A percentile compares a stretch with the other conserved stretches of the same genome.
Evolutionary conservation across 805 yeast species (phyloP).

Genomic region (Myxozyma monticola): DNA sequence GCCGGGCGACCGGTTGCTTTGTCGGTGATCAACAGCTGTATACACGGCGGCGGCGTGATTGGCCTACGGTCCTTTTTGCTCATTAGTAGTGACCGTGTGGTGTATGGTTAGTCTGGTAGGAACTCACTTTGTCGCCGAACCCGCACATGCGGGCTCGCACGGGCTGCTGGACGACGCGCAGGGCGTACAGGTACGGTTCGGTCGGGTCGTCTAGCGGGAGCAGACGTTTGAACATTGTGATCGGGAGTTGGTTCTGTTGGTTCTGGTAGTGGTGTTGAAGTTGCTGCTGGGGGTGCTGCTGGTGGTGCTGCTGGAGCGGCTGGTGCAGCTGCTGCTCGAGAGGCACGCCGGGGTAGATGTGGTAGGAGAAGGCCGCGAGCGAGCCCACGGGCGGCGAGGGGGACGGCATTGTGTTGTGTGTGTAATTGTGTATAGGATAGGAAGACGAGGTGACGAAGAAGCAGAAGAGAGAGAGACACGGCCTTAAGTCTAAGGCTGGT

Average conservation of each 20-base stretch:
- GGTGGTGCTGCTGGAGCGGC: conserved; percentile 4
- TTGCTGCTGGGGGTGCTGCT: conserved; percentile 1
- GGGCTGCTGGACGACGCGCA: conserved; percentile 47
- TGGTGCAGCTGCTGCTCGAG: background rate
- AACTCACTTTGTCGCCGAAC: conserved; percentile 44
- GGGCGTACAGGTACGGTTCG: conserved; percentile 31
- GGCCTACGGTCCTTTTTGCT: conserved; percentile 35
- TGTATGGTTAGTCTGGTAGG: background rate
- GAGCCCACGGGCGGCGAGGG: conserved; percentile 1
- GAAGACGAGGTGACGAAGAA: too few relatives aligned
- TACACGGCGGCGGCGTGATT: conserved; percentile 39
- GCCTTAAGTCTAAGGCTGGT: too few relatives aligned
- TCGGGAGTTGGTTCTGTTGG: conserved; percentile 11
- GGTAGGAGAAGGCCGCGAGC: background rate
- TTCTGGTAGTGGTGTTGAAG: conserved; percentile 3
- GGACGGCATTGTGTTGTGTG: conserved; percentile 2
- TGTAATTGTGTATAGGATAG: too few relatives aligned
- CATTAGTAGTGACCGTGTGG: background rate
- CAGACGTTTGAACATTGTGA: background rate
- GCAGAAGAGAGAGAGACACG: too few relatives aligned
- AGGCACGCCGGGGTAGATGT: conserved; percentile 2
- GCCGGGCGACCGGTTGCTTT: conserved; percentile 34
- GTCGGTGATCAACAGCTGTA: conserved; percentile 33
- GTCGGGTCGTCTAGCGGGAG: conserved; percentile 16
- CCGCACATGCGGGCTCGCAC: conserved; percentile 51